These are phyloP conservation scores for Colletotrichum cuscutae DNA, from an alignment of 2,329 filamentous ascomycete genomes.

Conservation along the genomic window DNA sequence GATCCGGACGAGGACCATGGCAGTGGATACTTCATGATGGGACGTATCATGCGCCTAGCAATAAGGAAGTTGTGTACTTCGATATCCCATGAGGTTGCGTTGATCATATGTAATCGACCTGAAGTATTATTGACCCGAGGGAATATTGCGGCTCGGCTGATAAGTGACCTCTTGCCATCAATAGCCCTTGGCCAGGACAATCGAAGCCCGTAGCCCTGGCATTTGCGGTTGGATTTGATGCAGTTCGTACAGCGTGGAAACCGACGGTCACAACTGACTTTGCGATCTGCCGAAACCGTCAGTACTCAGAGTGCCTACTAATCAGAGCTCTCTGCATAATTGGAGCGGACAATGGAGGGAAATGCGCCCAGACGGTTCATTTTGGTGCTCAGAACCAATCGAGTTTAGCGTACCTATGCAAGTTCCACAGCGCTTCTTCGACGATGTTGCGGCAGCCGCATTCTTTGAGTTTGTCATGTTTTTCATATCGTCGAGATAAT, in stretches of 20 bases:
- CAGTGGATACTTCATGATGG: background rate
- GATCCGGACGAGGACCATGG: background rate
- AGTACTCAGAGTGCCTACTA: background rate
- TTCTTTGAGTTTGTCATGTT: background rate
- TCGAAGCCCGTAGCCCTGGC: conserved; percentile 40
- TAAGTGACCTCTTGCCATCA: conserved; percentile 40
- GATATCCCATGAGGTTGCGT: conserved; percentile 39
- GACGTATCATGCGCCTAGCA: background rate
- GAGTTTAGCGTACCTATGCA: background rate
- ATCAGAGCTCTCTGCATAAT: background rate
- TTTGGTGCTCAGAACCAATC: background rate
- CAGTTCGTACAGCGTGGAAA: conserved; percentile 39
- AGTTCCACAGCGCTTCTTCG: conserved; percentile 1
- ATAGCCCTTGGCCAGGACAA: conserved; percentile 43
- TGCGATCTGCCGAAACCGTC: conserved; percentile 37
- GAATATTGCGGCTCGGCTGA: background rate
- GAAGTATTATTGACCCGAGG: background rate
- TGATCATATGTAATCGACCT: conserved; percentile 33
- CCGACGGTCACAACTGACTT: conserved; percentile 38
- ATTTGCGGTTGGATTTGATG: conserved; percentile 35
- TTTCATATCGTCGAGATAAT: background rate
- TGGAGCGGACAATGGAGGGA: background rate
- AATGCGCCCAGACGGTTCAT: background rate
- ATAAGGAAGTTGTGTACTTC: conserved; percentile 11
- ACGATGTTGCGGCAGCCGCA: background rate